phyloP scores from a whole-genome alignment of 306 rosid genomes.

The Mimosa bimucronata region DNA sequence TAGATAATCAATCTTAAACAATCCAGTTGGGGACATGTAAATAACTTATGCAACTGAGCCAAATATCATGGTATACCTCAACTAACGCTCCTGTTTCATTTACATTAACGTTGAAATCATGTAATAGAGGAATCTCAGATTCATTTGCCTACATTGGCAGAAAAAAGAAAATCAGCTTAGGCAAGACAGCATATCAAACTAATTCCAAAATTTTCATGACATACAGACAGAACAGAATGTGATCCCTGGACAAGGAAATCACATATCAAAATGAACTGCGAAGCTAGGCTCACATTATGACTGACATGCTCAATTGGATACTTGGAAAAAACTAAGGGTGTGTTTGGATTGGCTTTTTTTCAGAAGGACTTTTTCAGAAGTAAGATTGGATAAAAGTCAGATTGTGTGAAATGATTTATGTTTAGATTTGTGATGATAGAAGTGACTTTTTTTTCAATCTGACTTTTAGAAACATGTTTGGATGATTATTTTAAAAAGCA shows the following conservation, averaged over 20 bases:
- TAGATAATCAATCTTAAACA: constrained; percentile 19
- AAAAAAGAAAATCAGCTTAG: constrained; percentile 33
- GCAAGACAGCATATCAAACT: constrained; percentile 18
- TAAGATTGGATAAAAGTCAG: too few relatives aligned
- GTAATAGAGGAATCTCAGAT: constrained; percentile 85
- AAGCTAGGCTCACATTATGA: neutral
- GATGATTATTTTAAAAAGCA: too few relatives aligned
- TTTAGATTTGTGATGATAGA: too few relatives aligned
- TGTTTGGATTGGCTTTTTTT: too few relatives aligned
- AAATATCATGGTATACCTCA: constrained; percentile 63
- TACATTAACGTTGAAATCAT: constrained; percentile 65
- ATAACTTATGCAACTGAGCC: neutral
- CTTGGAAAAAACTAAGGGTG: neutral
- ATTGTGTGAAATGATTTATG: too few relatives aligned
- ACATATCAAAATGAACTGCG: constrained; percentile 22
- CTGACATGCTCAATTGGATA: constrained; percentile 24
- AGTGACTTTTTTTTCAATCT: too few relatives aligned
- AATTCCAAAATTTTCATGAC: constrained; percentile 17
- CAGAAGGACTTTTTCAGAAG: too few relatives aligned
- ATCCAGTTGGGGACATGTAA: constrained; percentile 15
- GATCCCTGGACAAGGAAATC: constrained; percentile 27
- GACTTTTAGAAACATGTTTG: too few relatives aligned
- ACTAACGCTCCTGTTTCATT: constrained; percentile 69
- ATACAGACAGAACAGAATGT: constrained; percentile 16
- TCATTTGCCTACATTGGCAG: constrained; percentile 72